These are phyloP conservation scores for Termitomyces sp. DNA, from an alignment of 768 basidiomycete genomes.

Conservation along the genomic window DNA sequence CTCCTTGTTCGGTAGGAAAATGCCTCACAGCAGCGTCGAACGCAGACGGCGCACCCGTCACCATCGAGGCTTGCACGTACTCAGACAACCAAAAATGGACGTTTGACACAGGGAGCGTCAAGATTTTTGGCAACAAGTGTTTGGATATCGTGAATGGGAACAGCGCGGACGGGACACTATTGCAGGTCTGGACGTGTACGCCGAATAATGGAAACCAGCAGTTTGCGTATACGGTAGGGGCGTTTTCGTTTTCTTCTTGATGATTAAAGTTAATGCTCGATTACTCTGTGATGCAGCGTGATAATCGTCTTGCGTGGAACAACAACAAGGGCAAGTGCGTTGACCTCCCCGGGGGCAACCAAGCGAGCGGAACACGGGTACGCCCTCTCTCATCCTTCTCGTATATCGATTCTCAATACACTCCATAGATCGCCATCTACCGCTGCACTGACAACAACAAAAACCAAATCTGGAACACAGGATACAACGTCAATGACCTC, in stretches of 20 bases:
- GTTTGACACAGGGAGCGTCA: slow-evolving; percentile 35
- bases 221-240: slow-evolving; percentile 37
- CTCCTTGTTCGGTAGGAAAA: slow-evolving; percentile 27
- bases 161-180: slow-evolving; percentile 35
- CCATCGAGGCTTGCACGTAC: slow-evolving; percentile 40
- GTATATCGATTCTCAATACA: slow-evolving; percentile 26
- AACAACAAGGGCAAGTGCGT: slow-evolving; percentile 42
- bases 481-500: slow-evolving; percentile 35
- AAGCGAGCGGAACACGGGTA: slow-evolving; percentile 36
- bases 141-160: slow-evolving; percentile 40
- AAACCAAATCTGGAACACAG: slow-evolving; percentile 51
- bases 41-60: slow-evolving; percentile 40
- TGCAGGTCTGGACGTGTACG: slow-evolving; percentile 49
- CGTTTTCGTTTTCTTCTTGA: not conserved
- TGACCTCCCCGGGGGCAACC: slow-evolving; percentile 38
- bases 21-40: slow-evolving; percentile 48
- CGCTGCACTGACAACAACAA: slow-evolving; percentile 30
- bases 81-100: slow-evolving; percentile 42
- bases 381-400: slow-evolving; percentile 2
- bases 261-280: not conserved
- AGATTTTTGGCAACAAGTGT: slow-evolving; percentile 42
- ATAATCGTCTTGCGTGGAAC: slow-evolving; percentile 40
- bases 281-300: slow-evolving; percentile 11
- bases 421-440: slow-evolving; percentile 41
- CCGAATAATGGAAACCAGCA: slow-evolving; percentile 36